Percentiles rank a stretch among this genome's conserved stretches.
Evolutionary conservation across 768 basidiomycete species (phyloP).

Genomic region (Pleurotus platypus): DNA sequence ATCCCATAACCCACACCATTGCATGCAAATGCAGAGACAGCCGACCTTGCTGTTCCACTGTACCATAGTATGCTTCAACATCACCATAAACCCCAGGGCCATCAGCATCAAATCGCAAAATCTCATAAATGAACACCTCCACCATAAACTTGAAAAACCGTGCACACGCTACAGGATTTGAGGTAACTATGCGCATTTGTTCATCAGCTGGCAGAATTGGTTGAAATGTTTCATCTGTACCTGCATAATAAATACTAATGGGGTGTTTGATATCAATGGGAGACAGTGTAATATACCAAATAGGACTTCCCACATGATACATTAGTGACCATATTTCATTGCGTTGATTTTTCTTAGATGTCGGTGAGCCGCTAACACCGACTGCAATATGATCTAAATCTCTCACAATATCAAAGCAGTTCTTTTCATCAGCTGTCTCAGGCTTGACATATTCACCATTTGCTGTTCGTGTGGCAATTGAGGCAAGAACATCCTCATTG

Average conservation of each 20-base stretch:
- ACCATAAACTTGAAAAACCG: conserved; percentile 29
- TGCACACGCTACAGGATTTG: conserved; percentile 24
- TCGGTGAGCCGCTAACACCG: conserved; percentile 17
- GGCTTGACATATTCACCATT: conserved; percentile 10
- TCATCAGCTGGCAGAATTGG: conserved; percentile 10
- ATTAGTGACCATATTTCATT: background rate
- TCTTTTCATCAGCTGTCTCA: conserved; percentile 14
- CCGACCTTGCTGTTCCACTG: conserved; percentile 35
- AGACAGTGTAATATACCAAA: background rate
- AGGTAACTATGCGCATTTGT: conserved; percentile 4
- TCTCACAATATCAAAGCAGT: conserved; percentile 17
- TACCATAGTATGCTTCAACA: conserved; percentile 31
- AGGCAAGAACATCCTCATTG: conserved; percentile 10
- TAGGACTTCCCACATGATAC: background rate
- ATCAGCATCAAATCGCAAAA: conserved; percentile 16
- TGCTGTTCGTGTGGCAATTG: conserved; percentile 7
- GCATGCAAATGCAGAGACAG: conserved; percentile 32
- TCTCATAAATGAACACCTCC: conserved; percentile 24
- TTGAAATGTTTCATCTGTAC: conserved; percentile 15
- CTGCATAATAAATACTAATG: conserved; percentile 28
- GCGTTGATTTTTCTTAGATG: conserved; percentile 15
- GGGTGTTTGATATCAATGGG: background rate
- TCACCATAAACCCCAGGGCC: conserved; percentile 24
- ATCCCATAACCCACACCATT: conserved; percentile 27
- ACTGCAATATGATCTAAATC: conserved; percentile 16